Evolutionary conservation across 768 basidiomycete genomes (phyloP), one percentile per base, ranked within the genome.

Genomic region (Amanita jacksonii): DNA sequence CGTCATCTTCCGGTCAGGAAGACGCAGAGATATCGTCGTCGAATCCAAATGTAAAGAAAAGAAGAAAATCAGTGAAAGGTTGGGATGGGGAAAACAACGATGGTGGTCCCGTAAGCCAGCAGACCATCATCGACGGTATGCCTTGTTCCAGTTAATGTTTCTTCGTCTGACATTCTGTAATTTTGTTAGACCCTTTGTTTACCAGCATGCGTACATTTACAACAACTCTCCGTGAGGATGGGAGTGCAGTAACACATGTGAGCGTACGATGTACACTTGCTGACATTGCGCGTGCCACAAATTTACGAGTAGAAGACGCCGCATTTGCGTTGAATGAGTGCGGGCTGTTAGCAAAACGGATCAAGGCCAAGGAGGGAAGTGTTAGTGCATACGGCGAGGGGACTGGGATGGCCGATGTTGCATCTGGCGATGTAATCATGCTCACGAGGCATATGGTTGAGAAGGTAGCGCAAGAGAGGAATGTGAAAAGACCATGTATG

Each of bases 261-360:
- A 67, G 74, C 32, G 70, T 85, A 20, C 64, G 63, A 16, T 88
- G 85, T 58, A 81, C 82, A 15, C 72, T 97, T n/a, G 67, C 66
- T 7, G 80, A 87, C 27, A 77, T 97, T 45, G 82, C 90, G 1
- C 67, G 69, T 13, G 85, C 82, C 22, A 88, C 88, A 37, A 82
- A 86, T 60, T 65, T 98, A 42, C 75, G 87, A 1, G 60, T 80
- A 0, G 89, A 96, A 44, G 94, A 98, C 58, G 77, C 81, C 0
- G 84, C 89, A 0, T 92, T 89, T 62, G 89, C 92, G 2, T 61
- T 98, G 52, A 82, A 85, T 45, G 90, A 93, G 57, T 82, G 85
- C 48, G 90, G 91, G 22, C 61, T 97, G 43, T 68, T 96, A 13
- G 64, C 61, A 43, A 65, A 70, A 31, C 57, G 74, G 41, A 62